Conservation (phyloP, 805 yeast genomes). For the Metschnikowia matae region DNA sequence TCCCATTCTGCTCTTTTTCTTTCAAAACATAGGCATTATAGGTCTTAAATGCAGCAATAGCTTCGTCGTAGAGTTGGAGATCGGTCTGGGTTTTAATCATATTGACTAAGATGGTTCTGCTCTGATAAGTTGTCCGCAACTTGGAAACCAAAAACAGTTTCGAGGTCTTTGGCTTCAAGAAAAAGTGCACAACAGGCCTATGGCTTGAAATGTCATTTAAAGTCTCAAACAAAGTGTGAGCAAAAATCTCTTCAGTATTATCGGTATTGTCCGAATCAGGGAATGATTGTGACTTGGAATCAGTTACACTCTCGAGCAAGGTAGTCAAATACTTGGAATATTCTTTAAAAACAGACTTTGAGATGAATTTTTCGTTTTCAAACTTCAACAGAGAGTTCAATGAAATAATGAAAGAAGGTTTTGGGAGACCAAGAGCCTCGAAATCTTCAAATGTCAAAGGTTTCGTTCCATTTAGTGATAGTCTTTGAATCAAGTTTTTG, state of each 20-base stretch:
- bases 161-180: constrained; percentile 22
- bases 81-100: constrained; percentile 31
- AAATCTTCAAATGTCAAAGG: constrained; percentile 19
- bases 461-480: constrained; percentile 17
- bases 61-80: constrained; percentile 39
- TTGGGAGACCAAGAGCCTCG: constrained; percentile 18
- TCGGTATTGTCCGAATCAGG: constrained; percentile 26
- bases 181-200: constrained; percentile 7
- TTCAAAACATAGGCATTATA: constrained; percentile 31
- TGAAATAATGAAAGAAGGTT: constrained; percentile 23
- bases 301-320: constrained; percentile 14
- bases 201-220: constrained; percentile 21
- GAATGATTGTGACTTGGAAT: constrained; percentile 18
- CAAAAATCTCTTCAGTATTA: constrained; percentile 22
- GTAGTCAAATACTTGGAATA: constrained; percentile 23
- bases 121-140: constrained; percentile 34
- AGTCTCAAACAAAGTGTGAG: constrained; percentile 29
- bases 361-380: constrained; percentile 16
- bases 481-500: constrained; percentile 16
- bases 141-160: constrained; percentile 30
- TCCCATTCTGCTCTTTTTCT: constrained; percentile 30
- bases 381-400: constrained; percentile 26
- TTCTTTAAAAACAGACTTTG: constrained; percentile 23
- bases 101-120: constrained; percentile 30
- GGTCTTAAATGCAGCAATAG: constrained; percentile 39